phyloP scores from a whole-genome alignment of 169 alveolate genomes.

The Theileria orientalis region DNA sequence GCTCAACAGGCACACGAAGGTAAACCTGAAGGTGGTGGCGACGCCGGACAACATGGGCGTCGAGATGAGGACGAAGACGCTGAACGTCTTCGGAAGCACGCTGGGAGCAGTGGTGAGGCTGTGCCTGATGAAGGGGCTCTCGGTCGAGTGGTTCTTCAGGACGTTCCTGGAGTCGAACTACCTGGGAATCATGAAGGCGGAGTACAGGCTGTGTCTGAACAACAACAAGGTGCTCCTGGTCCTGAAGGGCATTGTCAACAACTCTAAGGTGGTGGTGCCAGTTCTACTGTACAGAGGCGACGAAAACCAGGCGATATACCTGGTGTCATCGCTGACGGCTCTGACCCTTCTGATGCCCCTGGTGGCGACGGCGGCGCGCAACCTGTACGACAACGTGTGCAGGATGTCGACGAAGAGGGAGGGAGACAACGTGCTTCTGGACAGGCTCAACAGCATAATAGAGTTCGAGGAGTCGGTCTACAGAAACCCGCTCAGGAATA shows the following conservation, averaged over 20 bases:
- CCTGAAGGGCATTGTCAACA: conserved; percentile 42
- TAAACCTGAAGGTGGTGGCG: conserved; percentile 66
- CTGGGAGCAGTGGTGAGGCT: conserved; percentile 36
- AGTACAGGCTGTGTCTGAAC: conserved; percentile 51
- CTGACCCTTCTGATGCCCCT: conserved; percentile 17
- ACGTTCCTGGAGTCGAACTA: conserved; percentile 15
- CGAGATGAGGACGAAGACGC: conserved; percentile 38
- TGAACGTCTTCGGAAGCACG: conserved; percentile 29
- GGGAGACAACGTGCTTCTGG: background rate
- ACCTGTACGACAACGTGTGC: background rate
- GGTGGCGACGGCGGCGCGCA: background rate
- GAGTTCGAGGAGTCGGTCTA: background rate
- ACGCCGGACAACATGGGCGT: conserved; percentile 64
- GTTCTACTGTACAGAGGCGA: conserved; percentile 36
- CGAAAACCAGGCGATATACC: conserved; percentile 6
- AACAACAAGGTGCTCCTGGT: conserved; percentile 24
- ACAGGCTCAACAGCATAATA: background rate
- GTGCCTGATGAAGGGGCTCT: conserved; percentile 47
- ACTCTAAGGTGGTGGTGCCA: conserved; percentile 49
- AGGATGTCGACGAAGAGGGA: background rate
- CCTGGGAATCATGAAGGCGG: conserved; percentile 45
- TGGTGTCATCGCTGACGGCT: conserved; percentile 16
- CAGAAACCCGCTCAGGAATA: conserved; percentile 10
- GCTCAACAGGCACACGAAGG: conserved; percentile 48
- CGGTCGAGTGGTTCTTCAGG: conserved; percentile 53